These are phyloP conservation scores for Eucalyptus tenuipes DNA, from an alignment of 345 rosid genomes.

Conservation along the genomic window DNA sequence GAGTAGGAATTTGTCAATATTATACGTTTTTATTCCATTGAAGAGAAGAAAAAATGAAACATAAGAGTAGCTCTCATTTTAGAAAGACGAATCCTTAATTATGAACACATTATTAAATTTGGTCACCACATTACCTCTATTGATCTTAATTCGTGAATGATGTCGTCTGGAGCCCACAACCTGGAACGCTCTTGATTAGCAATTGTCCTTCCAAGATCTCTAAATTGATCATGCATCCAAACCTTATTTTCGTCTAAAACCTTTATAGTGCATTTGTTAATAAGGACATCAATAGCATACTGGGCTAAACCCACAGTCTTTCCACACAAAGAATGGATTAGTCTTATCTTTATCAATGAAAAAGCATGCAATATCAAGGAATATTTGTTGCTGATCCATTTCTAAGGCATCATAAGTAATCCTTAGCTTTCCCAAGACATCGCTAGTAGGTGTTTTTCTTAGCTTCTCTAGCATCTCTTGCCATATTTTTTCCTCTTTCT, in stretches of 20 bases:
- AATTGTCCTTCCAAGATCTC: neutral
- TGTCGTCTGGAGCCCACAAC: neutral
- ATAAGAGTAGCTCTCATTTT: neutral
- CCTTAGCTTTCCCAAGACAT: neutral
- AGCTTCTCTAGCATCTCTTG: neutral
- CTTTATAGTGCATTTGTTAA: neutral
- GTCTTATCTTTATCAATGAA: neutral
- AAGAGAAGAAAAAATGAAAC: neutral
- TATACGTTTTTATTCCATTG: neutral
- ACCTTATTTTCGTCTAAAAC: neutral
- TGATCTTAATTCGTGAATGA: neutral
- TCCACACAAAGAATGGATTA: neutral
- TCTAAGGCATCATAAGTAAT: neutral
- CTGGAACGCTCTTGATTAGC: neutral
- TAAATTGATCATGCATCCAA: neutral
- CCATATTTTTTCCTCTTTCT: neutral
- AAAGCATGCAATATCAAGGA: neutral
- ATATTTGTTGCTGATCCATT: neutral
- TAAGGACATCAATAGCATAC: neutral
- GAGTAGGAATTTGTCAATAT: neutral
- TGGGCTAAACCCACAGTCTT: neutral
- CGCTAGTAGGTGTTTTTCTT: neutral
- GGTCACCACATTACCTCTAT: neutral
- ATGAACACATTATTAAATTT: neutral
- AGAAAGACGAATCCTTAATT: neutral